Evolutionary conservation across 1,284 basidiomycete genomes (phyloP).

Genomic region (Boletellus dicymbophilus): DNA sequence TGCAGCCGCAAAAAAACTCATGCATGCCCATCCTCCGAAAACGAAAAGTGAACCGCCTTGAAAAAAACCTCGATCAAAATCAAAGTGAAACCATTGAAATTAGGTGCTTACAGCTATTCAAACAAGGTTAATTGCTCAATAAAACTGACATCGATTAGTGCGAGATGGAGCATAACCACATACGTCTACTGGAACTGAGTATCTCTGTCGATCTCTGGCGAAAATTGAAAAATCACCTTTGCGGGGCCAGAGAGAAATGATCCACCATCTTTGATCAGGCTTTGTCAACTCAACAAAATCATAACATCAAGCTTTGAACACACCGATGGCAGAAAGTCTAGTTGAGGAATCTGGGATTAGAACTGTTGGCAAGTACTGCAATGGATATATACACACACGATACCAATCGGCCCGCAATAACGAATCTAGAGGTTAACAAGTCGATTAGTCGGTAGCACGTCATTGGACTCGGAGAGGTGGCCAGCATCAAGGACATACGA

Average conservation of each 20-base stretch:
- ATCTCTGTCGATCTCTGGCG: background rate
- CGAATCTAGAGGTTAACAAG: background rate
- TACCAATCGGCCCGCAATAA: background rate
- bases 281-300: background rate
- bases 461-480: background rate
- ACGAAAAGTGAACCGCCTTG: background rate
- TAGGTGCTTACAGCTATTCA: constrained; percentile 8
- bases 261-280: background rate
- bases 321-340: background rate
- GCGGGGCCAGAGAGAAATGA: background rate
- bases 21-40: background rate
- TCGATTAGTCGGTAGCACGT: background rate
- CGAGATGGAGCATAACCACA: background rate
- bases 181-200: background rate
- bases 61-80: background rate
- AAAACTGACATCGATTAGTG: too few species aligned
- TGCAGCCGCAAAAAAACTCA: background rate
- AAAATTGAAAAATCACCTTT: background rate
- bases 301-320: background rate
- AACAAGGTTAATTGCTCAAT: too few species aligned
- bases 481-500: background rate
- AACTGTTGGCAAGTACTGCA: too few species aligned
- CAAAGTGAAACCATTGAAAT: too few species aligned
- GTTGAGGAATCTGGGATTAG: background rate
- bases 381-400: background rate